Base-by-base conservation (phyloP, 1,139 yeast species). In the Yamadazyma aaseri region DNA sequence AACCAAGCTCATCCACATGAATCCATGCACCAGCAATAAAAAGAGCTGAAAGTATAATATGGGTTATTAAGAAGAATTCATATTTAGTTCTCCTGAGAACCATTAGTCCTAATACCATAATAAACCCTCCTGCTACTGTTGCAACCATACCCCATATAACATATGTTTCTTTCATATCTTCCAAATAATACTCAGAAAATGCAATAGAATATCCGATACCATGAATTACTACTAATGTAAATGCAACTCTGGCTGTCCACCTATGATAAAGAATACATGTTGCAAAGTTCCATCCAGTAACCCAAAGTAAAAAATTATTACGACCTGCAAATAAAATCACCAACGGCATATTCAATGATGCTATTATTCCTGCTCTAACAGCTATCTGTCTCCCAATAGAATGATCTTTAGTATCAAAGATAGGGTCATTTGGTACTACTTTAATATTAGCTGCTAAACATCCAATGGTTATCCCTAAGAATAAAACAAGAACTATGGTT, bases 381-480 rank as follows among this genome's bases (percentile, higher is more conserved):
- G 62, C 63, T 14, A 50, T 42, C 34, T 59, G 60, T 31, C 66
- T 53, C 12, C 47, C 29, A n/a, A 60, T 28, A 1, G 64, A 64
- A 1, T 10, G 8, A 3, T 23, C 28, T 16, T 45, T 51, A 8
- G 36, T 27, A 0, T 20, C 17, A 29, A 52, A 56, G 2, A 58
- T 29, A 0, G 65, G 63, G 35, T 65, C 67, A 8, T 47, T 45
- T 1, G 44, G 38, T 3, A 50, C 40, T 17, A 40, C 51, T 6
- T 39, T 30, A 22, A 58, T 49, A 9, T 55, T 45, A 12, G 49
- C 46, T 4, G 61, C 49, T 33, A 53, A 41, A 36, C 71, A 59
- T 8, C 75, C 60, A 17, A 78, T 47, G 25, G 67, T 64, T 36
- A 79, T 52, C 3, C 69, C 53, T 16, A 75, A 49, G 54, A 76